These are phyloP conservation scores for Ascochyta rabiei DNA, from an alignment of 2,329 filamentous ascomycete genomes.

Conservation along the genomic window DNA sequence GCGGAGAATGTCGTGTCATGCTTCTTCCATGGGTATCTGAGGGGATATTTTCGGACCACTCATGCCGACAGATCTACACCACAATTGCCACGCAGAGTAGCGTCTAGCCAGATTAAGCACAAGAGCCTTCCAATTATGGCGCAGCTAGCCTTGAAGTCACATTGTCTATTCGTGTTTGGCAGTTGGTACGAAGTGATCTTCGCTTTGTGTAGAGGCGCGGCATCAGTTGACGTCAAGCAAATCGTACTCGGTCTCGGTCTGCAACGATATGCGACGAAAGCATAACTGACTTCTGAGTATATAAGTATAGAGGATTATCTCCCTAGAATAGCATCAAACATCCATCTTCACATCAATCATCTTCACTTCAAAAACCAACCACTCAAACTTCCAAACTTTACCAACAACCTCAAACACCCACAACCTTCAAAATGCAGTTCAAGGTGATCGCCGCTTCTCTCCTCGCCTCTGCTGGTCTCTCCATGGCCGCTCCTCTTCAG, in stretches of 20 bases:
- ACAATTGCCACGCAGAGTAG: not conserved
- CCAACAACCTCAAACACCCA: constrained; percentile 3
- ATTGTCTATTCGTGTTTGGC: not conserved
- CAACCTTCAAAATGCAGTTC: constrained; percentile 26
- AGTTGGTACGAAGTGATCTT: not conserved
- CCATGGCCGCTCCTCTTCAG: constrained; percentile 19
- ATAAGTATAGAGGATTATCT: not conserved
- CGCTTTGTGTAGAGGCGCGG: not conserved
- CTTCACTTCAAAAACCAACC: constrained; percentile 1
- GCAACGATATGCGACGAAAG: not conserved
- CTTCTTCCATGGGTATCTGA: not conserved
- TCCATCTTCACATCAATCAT: constrained; percentile 5
- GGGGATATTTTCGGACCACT: not conserved
- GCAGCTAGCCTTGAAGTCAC: not conserved
- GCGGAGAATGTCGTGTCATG: not conserved
- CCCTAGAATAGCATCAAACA: constrained; percentile 7
- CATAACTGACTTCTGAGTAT: not conserved
- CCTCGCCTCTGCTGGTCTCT: constrained; percentile 20
- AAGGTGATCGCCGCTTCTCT: constrained; percentile 22
- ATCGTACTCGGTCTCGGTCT: constrained; percentile 6
- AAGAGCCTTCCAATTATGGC: constrained; percentile 1
- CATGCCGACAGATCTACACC: constrained; percentile 4
- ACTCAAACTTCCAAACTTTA: not conserved
- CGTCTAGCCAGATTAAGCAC: not conserved
- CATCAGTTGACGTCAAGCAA: constrained; percentile 8